These are phyloP conservation scores for Debaryomyces robertsiae DNA, from an alignment of 1,139 yeast genomes.

Conservation along the genomic window DNA sequence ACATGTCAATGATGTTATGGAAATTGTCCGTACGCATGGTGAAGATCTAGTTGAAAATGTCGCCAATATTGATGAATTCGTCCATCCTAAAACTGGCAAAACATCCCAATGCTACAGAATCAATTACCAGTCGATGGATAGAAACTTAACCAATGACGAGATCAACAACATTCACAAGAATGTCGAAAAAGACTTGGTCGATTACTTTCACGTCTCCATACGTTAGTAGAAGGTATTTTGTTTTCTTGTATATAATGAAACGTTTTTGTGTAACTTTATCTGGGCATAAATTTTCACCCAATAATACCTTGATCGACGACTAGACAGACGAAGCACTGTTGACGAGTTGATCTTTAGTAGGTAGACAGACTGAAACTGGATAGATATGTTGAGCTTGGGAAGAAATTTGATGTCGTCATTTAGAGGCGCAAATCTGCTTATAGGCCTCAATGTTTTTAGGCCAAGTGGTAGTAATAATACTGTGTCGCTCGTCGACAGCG, in stretches of 20 bases:
- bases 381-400: slow-evolving; percentile 14
- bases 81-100: slow-evolving; percentile 78
- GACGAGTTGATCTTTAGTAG: background rate
- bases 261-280: slow-evolving; percentile 8
- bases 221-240: slow-evolving; percentile 38
- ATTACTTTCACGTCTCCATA: slow-evolving; percentile 59
- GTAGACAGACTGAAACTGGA: background rate
- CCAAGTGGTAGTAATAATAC: slow-evolving; percentile 2
- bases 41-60: slow-evolving; percentile 92
- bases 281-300: no score
- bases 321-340: no score
- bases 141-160: slow-evolving; percentile 81
- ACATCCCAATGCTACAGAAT: slow-evolving; percentile 86
- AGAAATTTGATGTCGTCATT: slow-evolving; percentile 10
- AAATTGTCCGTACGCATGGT: slow-evolving; percentile 79
- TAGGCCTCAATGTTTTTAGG: slow-evolving; percentile 4
- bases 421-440: slow-evolving; percentile 1
- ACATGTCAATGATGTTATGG: slow-evolving; percentile 93
- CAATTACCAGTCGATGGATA: slow-evolving; percentile 94
- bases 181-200: slow-evolving; percentile 58
- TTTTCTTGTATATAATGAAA: slow-evolving; percentile 7
- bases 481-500: background rate
- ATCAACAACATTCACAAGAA: slow-evolving; percentile 68
- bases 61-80: slow-evolving; percentile 73
- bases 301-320: no score